Evolutionary conservation across 495 filamentous ascomycete species (phyloP).

Genomic region (Penicillium pulvis): DNA sequence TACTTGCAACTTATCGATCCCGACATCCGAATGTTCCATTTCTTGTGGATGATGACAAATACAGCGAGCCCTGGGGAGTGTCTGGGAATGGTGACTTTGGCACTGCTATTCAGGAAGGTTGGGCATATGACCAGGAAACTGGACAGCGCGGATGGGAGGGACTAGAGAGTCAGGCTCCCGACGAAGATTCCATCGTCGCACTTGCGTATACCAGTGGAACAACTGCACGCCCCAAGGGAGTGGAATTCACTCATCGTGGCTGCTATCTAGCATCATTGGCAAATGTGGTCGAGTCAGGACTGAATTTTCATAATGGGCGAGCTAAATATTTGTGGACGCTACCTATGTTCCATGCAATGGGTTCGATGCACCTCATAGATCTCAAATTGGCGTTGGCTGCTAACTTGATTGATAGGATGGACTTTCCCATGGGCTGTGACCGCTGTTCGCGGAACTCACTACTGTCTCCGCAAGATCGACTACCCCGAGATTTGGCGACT

Average conservation of each 20-base stretch:
- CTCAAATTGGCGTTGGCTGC: background rate
- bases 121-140: conserved; percentile 63
- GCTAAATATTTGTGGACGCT: conserved; percentile 90
- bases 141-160: conserved; percentile 76
- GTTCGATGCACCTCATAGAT: conserved; percentile 34
- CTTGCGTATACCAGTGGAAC: conserved; percentile 92
- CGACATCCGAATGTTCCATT: conserved; percentile 62
- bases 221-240: conserved; percentile 89
- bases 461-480: conserved; percentile 92
- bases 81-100: conserved; percentile 84
- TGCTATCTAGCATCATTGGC: conserved; percentile 81
- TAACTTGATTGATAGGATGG: conserved; percentile 52
- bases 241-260: conserved; percentile 87
- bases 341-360: conserved; percentile 95
- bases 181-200: conserved; percentile 83
- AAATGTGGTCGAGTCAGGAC: conserved; percentile 84
- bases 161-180: conserved; percentile 62
- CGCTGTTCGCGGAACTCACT: conserved; percentile 89
- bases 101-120: conserved; percentile 77
- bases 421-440: conserved; percentile 89
- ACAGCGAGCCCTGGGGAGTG: conserved; percentile 39
- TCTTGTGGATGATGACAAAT: conserved; percentile 78
- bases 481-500: conserved; percentile 90
- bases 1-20: conserved; percentile 66
- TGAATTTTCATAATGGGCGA: conserved; percentile 68